A percentile compares a stretch with the other conserved stretches of the same genome.
Conservation (phyloP, 2,329 filamentous ascomycete genomes). For the Aureobasidium sp. region DNA sequence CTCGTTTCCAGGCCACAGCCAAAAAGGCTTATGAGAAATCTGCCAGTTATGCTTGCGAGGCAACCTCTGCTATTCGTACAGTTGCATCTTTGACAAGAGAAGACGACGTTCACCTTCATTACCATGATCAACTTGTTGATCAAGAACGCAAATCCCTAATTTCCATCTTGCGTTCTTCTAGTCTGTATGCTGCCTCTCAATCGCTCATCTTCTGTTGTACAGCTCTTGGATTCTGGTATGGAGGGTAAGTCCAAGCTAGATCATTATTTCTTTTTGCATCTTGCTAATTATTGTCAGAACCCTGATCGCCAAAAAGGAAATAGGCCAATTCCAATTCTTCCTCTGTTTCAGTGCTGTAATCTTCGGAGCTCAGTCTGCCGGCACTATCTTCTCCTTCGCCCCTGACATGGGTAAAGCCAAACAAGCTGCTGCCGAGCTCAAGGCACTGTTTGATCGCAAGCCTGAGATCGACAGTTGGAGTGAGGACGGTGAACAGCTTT, state of each 20-base stretch:
- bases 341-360: constrained; percentile 81
- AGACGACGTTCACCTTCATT: constrained; percentile 66
- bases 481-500: constrained; percentile 55
- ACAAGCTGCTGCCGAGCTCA: constrained; percentile 71
- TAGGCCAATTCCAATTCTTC: constrained; percentile 82
- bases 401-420: constrained; percentile 92
- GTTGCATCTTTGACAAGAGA: constrained; percentile 88
- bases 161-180: constrained; percentile 69
- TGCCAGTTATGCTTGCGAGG: constrained; percentile 85
- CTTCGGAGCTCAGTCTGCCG: constrained; percentile 87
- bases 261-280: not conserved
- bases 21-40: constrained; percentile 74
- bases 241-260: not conserved
- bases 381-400: constrained; percentile 80
- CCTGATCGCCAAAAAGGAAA: constrained; percentile 64
- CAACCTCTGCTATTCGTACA: constrained; percentile 87
- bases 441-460: constrained; percentile 73
- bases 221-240: constrained; percentile 88
- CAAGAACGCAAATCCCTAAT: constrained; percentile 63
- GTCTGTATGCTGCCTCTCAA: constrained; percentile 77
- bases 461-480: constrained; percentile 81
- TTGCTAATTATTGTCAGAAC: not conserved
- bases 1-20: constrained; percentile 69
- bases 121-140: constrained; percentile 56
- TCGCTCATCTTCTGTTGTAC: constrained; percentile 76